Percentiles rank a stretch among this genome's conserved stretches.
These are phyloP conservation scores for Fistulinella prunicolor DNA, from an alignment of 768 basidiomycete genomes.

Conservation along the genomic window DNA sequence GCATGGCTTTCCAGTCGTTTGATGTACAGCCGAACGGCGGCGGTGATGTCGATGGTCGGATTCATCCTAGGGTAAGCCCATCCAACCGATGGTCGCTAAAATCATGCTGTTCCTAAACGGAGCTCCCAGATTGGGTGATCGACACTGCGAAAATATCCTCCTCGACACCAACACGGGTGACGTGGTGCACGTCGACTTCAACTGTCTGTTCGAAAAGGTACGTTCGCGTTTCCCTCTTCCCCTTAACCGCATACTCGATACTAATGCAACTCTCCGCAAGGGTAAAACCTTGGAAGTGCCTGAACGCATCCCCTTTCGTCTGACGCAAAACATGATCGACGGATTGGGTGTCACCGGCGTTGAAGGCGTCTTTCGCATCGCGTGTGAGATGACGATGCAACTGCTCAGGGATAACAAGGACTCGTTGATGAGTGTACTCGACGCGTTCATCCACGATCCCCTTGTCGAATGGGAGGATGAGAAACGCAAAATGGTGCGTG, in stretches of 20 bases:
- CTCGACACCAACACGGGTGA: slow-evolving; percentile 87
- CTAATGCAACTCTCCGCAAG: slow-evolving; percentile 29
- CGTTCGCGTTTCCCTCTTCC: background rate
- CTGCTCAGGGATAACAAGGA: slow-evolving; percentile 89
- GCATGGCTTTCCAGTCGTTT: slow-evolving; percentile 91
- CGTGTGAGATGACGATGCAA: slow-evolving; percentile 88
- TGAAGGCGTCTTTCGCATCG: slow-evolving; percentile 90
- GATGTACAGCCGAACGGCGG: slow-evolving; percentile 82
- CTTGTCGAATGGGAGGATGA: slow-evolving; percentile 94
- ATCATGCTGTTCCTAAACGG: background rate
- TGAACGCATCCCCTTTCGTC: slow-evolving; percentile 90
- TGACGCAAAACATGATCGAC: slow-evolving; percentile 91
- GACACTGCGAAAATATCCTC: slow-evolving; percentile 95
- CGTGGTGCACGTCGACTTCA: slow-evolving; percentile 95
- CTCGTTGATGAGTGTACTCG: slow-evolving; percentile 90
- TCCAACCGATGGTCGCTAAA: background rate
- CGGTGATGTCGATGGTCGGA: slow-evolving; percentile 99
- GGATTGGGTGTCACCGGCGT: slow-evolving; percentile 91
- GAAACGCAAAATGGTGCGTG: slow-evolving; percentile 57
- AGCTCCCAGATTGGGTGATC: slow-evolving; percentile 79
- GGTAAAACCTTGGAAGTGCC: slow-evolving; percentile 85
- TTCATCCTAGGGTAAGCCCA: slow-evolving; percentile 80
- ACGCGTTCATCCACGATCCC: slow-evolving; percentile 96
- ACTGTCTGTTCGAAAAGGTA: slow-evolving; percentile 96
- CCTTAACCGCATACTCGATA: background rate